Evolutionary conservation across 2,329 filamentous ascomycete species (phyloP).

Genomic region (Alternaria ethzedia): DNA sequence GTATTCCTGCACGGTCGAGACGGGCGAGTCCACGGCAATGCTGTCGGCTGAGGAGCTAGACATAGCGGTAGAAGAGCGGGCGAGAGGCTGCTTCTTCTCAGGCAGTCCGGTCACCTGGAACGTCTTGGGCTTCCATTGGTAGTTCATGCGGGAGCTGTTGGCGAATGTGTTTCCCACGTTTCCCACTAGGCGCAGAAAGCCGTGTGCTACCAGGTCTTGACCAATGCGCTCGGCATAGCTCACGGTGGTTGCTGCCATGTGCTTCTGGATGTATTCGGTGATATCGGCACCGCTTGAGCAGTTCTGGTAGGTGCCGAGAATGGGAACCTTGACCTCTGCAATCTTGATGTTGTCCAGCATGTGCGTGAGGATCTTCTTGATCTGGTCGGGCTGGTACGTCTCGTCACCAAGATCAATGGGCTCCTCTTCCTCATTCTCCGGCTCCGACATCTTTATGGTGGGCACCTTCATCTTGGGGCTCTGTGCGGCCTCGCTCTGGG

Average conservation of each 20-base stretch:
- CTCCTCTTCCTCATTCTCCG: conserved; percentile 73
- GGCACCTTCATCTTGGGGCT: conserved; percentile 69
- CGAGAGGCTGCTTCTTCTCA: conserved; percentile 79
- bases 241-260: conserved; percentile 82
- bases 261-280: conserved; percentile 89
- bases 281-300: conserved; percentile 91
- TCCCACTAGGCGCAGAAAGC: conserved; percentile 87
- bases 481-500: conserved; percentile 59
- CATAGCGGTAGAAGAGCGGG: conserved; percentile 75
- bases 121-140: conserved; percentile 93
- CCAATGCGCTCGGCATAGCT: conserved; percentile 94
- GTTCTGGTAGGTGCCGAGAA: conserved; percentile 93
- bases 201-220: conserved; percentile 85
- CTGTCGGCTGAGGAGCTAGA: conserved; percentile 50
- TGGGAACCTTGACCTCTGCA: conserved; percentile 91
- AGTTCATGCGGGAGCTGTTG: conserved; percentile 96
- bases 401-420: conserved; percentile 90
- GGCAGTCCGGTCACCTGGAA: conserved; percentile 88
- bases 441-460: conserved; percentile 85
- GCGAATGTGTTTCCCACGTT: conserved; percentile 95
- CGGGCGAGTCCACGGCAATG: conserved; percentile 76
- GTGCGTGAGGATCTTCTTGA: conserved; percentile 88
- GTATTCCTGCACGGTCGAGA: conserved; percentile 86
- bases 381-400: conserved; percentile 80
- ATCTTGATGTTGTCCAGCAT: conserved; percentile 87